Percentiles rank a stretch among this genome's conserved stretches.
Evolutionary conservation across 306 rosid species (phyloP).

Genomic region (Prunus mongolica): DNA sequence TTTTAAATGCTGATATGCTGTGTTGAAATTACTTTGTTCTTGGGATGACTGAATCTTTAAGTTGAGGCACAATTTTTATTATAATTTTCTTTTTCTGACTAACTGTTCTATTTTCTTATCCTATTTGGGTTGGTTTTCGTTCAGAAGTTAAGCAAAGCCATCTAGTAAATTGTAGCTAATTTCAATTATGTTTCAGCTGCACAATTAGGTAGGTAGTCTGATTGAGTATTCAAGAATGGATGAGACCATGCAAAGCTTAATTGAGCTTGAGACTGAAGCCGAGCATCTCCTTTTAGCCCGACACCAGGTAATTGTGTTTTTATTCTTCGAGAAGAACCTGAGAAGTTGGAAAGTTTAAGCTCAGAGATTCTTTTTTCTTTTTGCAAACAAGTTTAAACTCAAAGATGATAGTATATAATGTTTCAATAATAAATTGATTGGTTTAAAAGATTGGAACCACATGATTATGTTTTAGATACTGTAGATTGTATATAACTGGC

Average conservation of each 20-base stretch:
- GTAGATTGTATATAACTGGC: neutral
- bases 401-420: neutral
- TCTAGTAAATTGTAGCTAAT: neutral
- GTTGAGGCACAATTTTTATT: too few relatives aligned
- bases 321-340: neutral
- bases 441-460: neutral
- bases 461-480: neutral
- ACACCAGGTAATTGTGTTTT: constrained; percentile 39
- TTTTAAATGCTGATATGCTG: too few relatives aligned
- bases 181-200: neutral
- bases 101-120: neutral
- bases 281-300: constrained; percentile 79
- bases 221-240: constrained; percentile 38
- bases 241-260: constrained; percentile 42
- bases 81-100: neutral
- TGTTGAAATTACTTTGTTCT: too few relatives aligned
- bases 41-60: too few relatives aligned
- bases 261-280: constrained; percentile 68
- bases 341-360: neutral
- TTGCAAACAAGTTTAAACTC: neutral
- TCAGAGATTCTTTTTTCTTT: neutral
- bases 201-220: neutral
- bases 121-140: neutral
- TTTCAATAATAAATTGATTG: neutral
- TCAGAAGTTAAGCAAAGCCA: neutral